Conservation (phyloP, 305 asterid genomes). For the Fraxinus greggii region DNA sequence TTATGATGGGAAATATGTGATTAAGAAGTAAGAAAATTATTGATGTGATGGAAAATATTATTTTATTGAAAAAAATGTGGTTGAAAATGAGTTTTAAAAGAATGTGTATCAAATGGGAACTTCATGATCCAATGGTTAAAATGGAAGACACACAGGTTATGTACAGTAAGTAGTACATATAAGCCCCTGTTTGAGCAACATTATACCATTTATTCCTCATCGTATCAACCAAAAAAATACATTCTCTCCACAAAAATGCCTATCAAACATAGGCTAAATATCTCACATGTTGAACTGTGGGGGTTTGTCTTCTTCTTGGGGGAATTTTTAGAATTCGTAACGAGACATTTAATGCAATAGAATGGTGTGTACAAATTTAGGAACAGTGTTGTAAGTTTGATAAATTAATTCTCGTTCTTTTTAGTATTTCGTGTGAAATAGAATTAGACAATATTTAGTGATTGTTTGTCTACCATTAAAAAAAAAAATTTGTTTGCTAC, state of each 20-base stretch:
- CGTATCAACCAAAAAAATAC: no score
- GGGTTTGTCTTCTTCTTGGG: slow-evolving; percentile 18
- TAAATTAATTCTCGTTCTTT: background rate
- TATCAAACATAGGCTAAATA: background rate
- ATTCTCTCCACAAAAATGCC: no score
- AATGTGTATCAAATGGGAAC: no score
- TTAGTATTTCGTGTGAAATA: background rate
- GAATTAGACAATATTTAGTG: background rate
- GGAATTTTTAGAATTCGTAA: background rate
- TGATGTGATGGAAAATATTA: no score
- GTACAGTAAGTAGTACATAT: background rate
- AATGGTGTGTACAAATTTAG: background rate
- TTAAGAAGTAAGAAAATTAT: no score
- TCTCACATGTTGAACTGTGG: background rate
- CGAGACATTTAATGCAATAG: slow-evolving; percentile 23
- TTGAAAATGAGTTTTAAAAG: no score
- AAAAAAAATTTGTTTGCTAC: no score
- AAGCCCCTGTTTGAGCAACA: no score
- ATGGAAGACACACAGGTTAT: background rate
- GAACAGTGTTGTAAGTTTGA: background rate
- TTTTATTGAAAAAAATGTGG: no score
- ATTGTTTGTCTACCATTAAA: no score
- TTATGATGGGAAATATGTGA: no score
- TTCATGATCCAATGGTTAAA: background rate
- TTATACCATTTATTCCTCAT: no score